Conservation (phyloP, 805 yeast species). For the Hanseniaspora lindneri region DNA sequence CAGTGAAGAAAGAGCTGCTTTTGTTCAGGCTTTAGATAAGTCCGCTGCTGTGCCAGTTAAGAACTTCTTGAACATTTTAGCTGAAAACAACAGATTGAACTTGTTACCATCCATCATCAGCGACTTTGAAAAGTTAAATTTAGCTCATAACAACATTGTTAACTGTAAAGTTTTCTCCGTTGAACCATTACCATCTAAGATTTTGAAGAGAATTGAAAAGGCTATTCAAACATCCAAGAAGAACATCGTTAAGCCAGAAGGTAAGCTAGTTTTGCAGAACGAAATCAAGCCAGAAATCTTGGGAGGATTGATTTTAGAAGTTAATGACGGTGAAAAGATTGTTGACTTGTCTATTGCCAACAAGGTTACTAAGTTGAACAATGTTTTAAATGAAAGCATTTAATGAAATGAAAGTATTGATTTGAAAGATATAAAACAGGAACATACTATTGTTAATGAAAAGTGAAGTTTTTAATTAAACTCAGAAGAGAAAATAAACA, state of each 20-base stretch:
- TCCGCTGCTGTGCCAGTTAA: slow-evolving; percentile 35
- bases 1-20: slow-evolving; percentile 55
- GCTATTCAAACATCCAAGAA: slow-evolving; percentile 55
- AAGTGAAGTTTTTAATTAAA: background rate
- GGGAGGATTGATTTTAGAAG: slow-evolving; percentile 93
- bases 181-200: slow-evolving; percentile 68
- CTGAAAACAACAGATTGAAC: slow-evolving; percentile 86
- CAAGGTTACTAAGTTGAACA: slow-evolving; percentile 80
- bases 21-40: slow-evolving; percentile 47
- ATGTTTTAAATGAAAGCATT: slow-evolving; percentile 73
- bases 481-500: background rate
- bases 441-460: background rate
- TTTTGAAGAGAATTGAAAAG: slow-evolving; percentile 62
- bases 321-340: slow-evolving; percentile 71
- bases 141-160: slow-evolving; percentile 82
- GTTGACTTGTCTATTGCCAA: slow-evolving; percentile 82
- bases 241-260: slow-evolving; percentile 68
- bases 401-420: slow-evolving; percentile 23
- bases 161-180: slow-evolving; percentile 90
- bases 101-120: slow-evolving; percentile 52
- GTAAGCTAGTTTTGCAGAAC: slow-evolving; percentile 75
- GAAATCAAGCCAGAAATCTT: slow-evolving; percentile 77
- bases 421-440: background rate
- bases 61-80: slow-evolving; percentile 73
- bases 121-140: slow-evolving; percentile 66